phyloP scores from a whole-genome alignment of 495 filamentous ascomycete species.

The Endocarpon pusillum region DNA sequence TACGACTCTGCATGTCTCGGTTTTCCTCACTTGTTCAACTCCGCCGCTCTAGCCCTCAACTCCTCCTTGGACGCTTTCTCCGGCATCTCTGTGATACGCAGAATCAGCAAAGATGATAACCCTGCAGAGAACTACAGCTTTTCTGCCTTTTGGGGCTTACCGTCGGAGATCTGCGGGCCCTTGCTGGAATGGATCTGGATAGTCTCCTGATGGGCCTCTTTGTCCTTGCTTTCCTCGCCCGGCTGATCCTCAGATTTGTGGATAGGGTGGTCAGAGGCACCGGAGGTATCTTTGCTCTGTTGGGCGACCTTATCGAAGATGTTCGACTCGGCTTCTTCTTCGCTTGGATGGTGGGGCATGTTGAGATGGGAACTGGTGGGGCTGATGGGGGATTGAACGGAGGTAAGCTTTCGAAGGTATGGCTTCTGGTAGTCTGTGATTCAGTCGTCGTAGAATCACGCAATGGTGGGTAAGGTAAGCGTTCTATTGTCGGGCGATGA shows the following conservation, averaged over 20 bases:
- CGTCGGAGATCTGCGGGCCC: constrained; percentile 27
- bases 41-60: constrained; percentile 40
- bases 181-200: constrained; percentile 25
- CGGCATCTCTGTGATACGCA: constrained; percentile 26
- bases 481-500: no score
- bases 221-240: no score
- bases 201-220: no score
- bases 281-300: constrained; percentile 11
- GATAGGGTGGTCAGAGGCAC: constrained; percentile 7
- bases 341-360: constrained; percentile 24
- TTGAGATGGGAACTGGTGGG: no score
- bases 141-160: constrained; percentile 14
- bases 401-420: no score
- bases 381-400: no score
- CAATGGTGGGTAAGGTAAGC: no score
- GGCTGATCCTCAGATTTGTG: no score
- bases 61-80: constrained; percentile 49
- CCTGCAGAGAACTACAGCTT: not conserved
- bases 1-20: not conserved
- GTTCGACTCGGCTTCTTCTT: constrained; percentile 19
- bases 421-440: no score
- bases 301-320: constrained; percentile 17
- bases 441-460: no score
- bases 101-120: constrained; percentile 1
- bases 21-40: constrained; percentile 40